Percentiles rank a stretch among this genome's conserved stretches.
Conservation (phyloP, 768 basidiomycete genomes). For the Austroboletus festivus region DNA sequence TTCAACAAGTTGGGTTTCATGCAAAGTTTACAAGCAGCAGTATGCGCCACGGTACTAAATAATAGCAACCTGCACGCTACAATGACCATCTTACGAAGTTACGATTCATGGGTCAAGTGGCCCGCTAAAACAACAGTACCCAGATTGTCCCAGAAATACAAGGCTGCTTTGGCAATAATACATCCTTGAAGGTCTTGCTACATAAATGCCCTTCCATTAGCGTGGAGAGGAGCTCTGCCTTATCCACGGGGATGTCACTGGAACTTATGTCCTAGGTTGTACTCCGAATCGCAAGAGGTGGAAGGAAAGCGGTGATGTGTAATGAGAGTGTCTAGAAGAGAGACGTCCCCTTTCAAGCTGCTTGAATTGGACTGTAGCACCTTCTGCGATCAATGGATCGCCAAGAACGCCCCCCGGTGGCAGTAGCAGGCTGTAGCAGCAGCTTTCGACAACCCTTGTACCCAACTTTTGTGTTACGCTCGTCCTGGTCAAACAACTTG, state of each 20-base stretch:
- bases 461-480: too few species aligned
- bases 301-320: too few species aligned
- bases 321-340: too few species aligned
- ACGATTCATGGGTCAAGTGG: constrained; percentile 13
- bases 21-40: background rate
- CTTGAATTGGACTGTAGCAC: too few species aligned
- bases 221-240: constrained; percentile 20
- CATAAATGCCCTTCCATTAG: constrained; percentile 20
- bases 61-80: constrained; percentile 27
- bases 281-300: background rate
- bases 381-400: too few species aligned
- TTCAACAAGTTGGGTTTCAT: background rate
- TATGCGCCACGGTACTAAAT: constrained; percentile 31
- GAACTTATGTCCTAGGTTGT: background rate
- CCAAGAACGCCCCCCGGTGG: too few species aligned
- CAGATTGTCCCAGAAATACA: constrained; percentile 31
- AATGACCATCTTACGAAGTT: constrained; percentile 18
- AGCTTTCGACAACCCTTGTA: too few species aligned
- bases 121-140: constrained; percentile 12
- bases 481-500: too few species aligned
- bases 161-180: constrained; percentile 11
- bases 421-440: too few species aligned
- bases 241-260: constrained; percentile 10
- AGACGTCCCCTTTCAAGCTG: too few species aligned
- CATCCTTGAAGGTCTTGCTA: constrained; percentile 5